These are phyloP conservation scores for Talaromyces amestolkiae DNA, from an alignment of 2,329 filamentous ascomycete genomes.

Conservation along the genomic window DNA sequence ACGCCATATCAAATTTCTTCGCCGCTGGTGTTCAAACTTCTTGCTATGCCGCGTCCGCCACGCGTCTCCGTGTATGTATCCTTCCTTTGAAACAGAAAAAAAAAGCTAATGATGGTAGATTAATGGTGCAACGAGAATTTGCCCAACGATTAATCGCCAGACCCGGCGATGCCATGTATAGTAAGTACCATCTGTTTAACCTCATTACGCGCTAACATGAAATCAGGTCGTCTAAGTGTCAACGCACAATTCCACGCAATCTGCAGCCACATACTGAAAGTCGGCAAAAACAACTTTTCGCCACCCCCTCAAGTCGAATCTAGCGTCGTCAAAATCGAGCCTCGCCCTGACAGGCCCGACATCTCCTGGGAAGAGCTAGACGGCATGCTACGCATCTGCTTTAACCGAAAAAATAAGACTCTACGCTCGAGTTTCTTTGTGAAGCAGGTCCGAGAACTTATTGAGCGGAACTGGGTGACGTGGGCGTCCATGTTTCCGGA, in stretches of 20 bases:
- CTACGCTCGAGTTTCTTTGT: constrained; percentile 77
- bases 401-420: constrained; percentile 88
- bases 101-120: constrained; percentile 75
- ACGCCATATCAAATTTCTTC: constrained; percentile 81
- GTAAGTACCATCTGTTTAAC: constrained; percentile 28
- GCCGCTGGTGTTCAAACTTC: constrained; percentile 85
- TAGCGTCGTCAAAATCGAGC: constrained; percentile 84
- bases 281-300: constrained; percentile 94
- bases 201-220: not conserved
- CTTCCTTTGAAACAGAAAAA: constrained; percentile 61
- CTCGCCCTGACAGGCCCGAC: constrained; percentile 78
- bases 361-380: constrained; percentile 97
- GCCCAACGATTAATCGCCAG: constrained; percentile 84
- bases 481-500: constrained; percentile 20
- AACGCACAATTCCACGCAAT: constrained; percentile 92
- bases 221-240: constrained; percentile 66
- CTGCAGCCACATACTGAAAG: constrained; percentile 52
- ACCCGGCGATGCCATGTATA: constrained; percentile 85
- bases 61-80: constrained; percentile 52
- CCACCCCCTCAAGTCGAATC: constrained; percentile 91
- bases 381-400: constrained; percentile 76
- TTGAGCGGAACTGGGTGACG: constrained; percentile 20
- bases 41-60: constrained; percentile 77
- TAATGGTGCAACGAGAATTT: constrained; percentile 97
- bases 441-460: constrained; percentile 34